Evolutionary conservation across 169 alveolate genomes (phyloP).

Genomic region (Theileria annulata): DNA sequence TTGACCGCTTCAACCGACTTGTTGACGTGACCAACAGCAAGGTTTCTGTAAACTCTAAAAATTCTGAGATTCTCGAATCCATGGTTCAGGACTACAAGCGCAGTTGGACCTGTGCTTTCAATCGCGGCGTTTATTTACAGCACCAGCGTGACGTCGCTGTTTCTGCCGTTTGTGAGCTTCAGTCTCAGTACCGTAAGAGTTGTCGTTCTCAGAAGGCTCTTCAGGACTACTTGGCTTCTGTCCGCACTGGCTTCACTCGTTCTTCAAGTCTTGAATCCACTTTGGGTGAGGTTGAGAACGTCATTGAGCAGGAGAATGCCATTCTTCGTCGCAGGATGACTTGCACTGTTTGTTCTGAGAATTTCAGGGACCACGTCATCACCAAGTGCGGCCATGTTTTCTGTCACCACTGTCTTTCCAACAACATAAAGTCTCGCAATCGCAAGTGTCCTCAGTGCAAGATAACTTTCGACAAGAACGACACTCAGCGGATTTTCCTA

Average conservation of each 20-base stretch:
- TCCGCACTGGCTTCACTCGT: not conserved
- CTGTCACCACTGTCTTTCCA: slow-evolving; percentile 70
- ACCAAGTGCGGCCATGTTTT: slow-evolving; percentile 82
- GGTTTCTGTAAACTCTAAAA: not conserved
- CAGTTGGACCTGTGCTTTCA: slow-evolving; percentile 29
- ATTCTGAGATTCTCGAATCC: slow-evolving; percentile 5
- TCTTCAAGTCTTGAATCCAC: not conserved
- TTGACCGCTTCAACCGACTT: slow-evolving; percentile 30
- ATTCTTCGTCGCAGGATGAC: slow-evolving; percentile 73
- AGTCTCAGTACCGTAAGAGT: slow-evolving; percentile 35
- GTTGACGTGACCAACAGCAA: slow-evolving; percentile 23
- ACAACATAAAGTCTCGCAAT: slow-evolving; percentile 70
- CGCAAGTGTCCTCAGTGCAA: slow-evolving; percentile 81
- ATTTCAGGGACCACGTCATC: slow-evolving; percentile 75
- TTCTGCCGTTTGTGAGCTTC: slow-evolving; percentile 60
- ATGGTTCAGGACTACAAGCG: slow-evolving; percentile 23
- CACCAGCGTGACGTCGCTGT: slow-evolving; percentile 53
- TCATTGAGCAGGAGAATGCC: slow-evolving; percentile 67
- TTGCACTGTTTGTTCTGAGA: slow-evolving; percentile 81
- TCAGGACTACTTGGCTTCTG: slow-evolving; percentile 1
- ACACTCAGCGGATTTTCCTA: slow-evolving; percentile 67
- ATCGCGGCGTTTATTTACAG: slow-evolving; percentile 26
- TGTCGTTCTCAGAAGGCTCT: slow-evolving; percentile 35
- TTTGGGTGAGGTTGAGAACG: slow-evolving; percentile 7
- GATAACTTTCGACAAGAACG: slow-evolving; percentile 74